These are phyloP conservation scores for Dactylonectria macrodidyma DNA, from an alignment of 2,329 filamentous ascomycete species.

Conservation along the genomic window DNA sequence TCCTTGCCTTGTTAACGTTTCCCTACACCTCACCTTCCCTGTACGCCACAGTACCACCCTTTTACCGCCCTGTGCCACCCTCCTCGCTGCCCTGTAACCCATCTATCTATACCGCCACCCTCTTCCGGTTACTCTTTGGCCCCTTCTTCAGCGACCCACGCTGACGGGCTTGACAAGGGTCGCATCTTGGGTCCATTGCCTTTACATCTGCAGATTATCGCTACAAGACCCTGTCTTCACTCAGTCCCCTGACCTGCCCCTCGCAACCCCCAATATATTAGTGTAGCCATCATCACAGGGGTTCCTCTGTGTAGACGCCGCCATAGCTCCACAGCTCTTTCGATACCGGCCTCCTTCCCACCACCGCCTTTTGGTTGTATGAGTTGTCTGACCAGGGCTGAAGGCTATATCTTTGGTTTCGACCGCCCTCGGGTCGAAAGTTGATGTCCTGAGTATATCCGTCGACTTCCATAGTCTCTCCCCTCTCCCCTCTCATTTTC, in stretches of 20 bases:
- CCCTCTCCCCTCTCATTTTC: constrained; percentile 18
- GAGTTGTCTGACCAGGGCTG: constrained; percentile 40
- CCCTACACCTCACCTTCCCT: constrained; percentile 29
- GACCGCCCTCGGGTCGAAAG: constrained; percentile 27
- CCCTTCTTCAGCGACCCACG: constrained; percentile 39
- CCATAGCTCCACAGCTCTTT: constrained; percentile 46
- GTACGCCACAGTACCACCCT: constrained; percentile 24
- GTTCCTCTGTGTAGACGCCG: constrained; percentile 34
- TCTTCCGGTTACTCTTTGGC: constrained; percentile 19
- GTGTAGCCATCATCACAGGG: constrained; percentile 42
- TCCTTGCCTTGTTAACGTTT: constrained; percentile 17
- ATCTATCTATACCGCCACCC: background rate
- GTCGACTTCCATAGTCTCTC: constrained; percentile 22
- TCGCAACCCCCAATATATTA: constrained; percentile 34
- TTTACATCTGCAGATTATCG: constrained; percentile 34
- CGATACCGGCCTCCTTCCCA: constrained; percentile 43
- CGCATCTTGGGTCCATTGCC: constrained; percentile 40
- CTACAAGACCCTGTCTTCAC: constrained; percentile 25
- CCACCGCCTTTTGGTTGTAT: constrained; percentile 47
- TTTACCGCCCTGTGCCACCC: constrained; percentile 11
- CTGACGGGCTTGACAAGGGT: constrained; percentile 40
- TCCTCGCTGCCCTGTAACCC: too few species aligned
- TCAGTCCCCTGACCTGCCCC: constrained; percentile 31
- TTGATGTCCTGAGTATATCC: constrained; percentile 31
- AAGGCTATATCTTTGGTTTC: constrained; percentile 43